These are phyloP conservation scores for Ambrosia artemisiifolia DNA, from an alignment of 129 eudicot species.

Conservation along the genomic window DNA sequence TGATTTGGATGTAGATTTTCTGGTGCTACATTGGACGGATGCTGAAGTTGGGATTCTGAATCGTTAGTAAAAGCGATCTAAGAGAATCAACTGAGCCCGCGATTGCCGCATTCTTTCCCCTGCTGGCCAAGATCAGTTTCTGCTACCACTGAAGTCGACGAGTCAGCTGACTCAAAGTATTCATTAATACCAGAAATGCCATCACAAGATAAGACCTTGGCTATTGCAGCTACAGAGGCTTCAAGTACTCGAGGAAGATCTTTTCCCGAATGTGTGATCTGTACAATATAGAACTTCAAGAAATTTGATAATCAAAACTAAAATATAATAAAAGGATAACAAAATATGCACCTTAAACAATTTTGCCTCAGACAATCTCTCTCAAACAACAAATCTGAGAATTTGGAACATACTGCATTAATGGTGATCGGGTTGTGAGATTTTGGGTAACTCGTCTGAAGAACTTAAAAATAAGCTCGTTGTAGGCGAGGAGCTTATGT, in stretches of 20 bases:
- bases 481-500: slow-evolving; percentile 49
- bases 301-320: background rate
- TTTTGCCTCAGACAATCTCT: slow-evolving; percentile 76
- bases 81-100: slow-evolving; percentile 29
- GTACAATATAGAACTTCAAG: background rate
- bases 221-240: slow-evolving; percentile 56
- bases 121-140: slow-evolving; percentile 45
- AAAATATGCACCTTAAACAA: slow-evolving; percentile 55
- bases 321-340: background rate
- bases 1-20: background rate
- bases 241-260: slow-evolving; percentile 70
- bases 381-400: slow-evolving; percentile 90
- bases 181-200: slow-evolving; percentile 59
- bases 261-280: slow-evolving; percentile 61
- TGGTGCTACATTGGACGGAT: background rate
- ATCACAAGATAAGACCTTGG: slow-evolving; percentile 66
- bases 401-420: slow-evolving; percentile 31
- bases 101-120: background rate
- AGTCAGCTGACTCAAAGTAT: slow-evolving; percentile 46
- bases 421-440: slow-evolving; percentile 36
- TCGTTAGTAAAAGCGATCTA: slow-evolving; percentile 25
- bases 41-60: slow-evolving; percentile 9
- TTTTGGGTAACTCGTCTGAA: too few species aligned
- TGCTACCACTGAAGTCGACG: slow-evolving; percentile 45
- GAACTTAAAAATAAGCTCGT: slow-evolving; percentile 38